Conservation (phyloP, 139 green algal species). For the Pleodorina starrii region DNA sequence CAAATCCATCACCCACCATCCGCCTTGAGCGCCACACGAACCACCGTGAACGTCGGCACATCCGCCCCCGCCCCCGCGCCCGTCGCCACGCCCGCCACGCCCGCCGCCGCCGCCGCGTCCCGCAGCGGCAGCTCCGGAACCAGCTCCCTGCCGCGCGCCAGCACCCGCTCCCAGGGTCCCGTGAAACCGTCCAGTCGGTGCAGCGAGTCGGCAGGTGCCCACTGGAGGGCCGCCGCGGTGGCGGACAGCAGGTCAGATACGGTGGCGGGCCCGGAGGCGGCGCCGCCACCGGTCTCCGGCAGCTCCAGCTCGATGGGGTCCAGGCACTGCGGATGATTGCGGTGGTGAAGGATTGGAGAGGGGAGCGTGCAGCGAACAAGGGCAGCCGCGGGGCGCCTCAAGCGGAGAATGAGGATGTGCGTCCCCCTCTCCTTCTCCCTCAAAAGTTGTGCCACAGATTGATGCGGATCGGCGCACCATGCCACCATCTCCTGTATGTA, state of each 20-base stretch:
- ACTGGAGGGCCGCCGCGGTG: slow-evolving; percentile 51
- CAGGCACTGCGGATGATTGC: slow-evolving; percentile 14
- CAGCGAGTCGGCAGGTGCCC: slow-evolving; percentile 60
- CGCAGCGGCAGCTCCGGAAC: not conserved
- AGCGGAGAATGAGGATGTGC: not conserved
- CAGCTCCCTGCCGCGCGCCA: slow-evolving; percentile 38
- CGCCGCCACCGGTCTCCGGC: not conserved
- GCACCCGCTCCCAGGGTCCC: slow-evolving; percentile 69
- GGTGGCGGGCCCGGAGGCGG: not conserved
- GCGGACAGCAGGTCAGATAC: slow-evolving; percentile 42
- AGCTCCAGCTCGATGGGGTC: slow-evolving; percentile 5
- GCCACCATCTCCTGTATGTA: not conserved
- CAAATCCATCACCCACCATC: slow-evolving; percentile 34
- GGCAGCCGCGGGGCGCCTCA: not conserved
- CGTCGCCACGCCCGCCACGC: not conserved
- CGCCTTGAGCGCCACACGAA: slow-evolving; percentile 47
- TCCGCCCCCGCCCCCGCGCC: not conserved
- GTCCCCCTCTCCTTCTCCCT: not conserved
- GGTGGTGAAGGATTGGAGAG: not conserved
- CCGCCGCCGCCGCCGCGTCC: not conserved
- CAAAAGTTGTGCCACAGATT: not conserved
- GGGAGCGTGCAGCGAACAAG: not conserved
- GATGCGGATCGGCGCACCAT: not conserved
- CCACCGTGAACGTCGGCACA: slow-evolving; percentile 2
- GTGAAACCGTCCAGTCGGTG: slow-evolving; percentile 76